Conservation (phyloP, 106 monocot genomes). For the Allium fistulosum region DNA sequence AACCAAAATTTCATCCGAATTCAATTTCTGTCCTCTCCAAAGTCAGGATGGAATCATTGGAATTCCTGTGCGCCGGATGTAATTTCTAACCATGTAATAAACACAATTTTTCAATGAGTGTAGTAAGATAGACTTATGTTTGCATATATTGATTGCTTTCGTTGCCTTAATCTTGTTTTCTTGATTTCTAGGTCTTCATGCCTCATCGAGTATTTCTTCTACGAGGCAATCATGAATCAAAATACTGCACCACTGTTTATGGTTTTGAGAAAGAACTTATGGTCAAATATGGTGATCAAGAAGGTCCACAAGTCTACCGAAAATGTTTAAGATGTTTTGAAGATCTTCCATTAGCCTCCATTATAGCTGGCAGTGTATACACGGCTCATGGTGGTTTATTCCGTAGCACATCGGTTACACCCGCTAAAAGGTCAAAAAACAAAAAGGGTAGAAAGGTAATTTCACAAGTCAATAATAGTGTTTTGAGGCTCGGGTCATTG, state of each 20-base stretch:
- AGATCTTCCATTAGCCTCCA: slow-evolving; percentile 86
- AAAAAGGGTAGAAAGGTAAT: slow-evolving; percentile 49
- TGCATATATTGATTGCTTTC: too few species aligned
- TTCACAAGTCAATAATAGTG: slow-evolving; percentile 15
- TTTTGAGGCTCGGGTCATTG: slow-evolving; percentile 70
- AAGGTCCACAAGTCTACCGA: slow-evolving; percentile 68
- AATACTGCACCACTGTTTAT: slow-evolving; percentile 93
- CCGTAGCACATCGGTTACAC: slow-evolving; percentile 30
- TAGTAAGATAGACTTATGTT: too few species aligned
- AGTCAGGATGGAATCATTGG: too few species aligned
- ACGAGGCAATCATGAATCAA: slow-evolving; percentile 97
- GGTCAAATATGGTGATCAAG: slow-evolving; percentile 70
- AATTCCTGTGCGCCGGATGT: too few species aligned
- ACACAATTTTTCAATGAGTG: too few species aligned
- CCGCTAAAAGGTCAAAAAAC: slow-evolving; percentile 59
- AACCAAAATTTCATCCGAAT: too few species aligned
- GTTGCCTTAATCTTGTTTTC: too few species aligned
- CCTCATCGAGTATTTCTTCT: slow-evolving; percentile 89
- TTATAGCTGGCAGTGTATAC: slow-evolving; percentile 79
- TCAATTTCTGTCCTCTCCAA: too few species aligned
- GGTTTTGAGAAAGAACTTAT: slow-evolving; percentile 96
- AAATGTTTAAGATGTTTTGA: slow-evolving; percentile 94
- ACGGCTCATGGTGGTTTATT: slow-evolving; percentile 97
- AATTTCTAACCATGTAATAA: too few species aligned
- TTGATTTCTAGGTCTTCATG: slow-evolving; percentile 41